Evolutionary conservation across 2,329 filamentous ascomycete species (phyloP).

Genomic region (Trichoderma cornu-damae): DNA sequence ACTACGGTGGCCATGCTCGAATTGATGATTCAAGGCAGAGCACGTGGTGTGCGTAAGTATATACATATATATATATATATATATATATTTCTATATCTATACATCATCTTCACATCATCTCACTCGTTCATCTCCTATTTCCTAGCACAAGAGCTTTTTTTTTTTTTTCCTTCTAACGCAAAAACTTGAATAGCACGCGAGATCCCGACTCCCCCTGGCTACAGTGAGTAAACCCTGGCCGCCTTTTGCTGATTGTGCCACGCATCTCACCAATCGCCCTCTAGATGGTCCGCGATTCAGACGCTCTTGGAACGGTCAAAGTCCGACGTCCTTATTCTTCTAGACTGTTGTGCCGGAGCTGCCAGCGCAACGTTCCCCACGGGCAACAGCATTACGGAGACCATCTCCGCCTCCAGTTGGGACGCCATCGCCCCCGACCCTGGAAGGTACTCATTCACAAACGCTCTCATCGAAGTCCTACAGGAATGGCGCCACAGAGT

Average conservation of each 20-base stretch:
- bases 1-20: conserved; percentile 56
- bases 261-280: not conserved
- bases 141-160: not conserved
- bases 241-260: not conserved
- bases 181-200: conserved; percentile 37
- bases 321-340: conserved; percentile 53
- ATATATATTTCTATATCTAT: no score
- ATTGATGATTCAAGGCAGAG: conserved; percentile 57
- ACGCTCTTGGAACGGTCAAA: conserved; percentile 52
- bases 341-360: conserved; percentile 57
- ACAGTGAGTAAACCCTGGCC: conserved; percentile 39
- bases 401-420: conserved; percentile 58
- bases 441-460: conserved; percentile 56
- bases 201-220: conserved; percentile 50
- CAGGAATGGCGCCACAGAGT: conserved; percentile 51
- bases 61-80: no score
- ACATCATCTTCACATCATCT: no score
- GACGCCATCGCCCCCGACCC: conserved; percentile 57
- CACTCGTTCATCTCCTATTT: not conserved
- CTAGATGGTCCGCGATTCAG: conserved; percentile 56
- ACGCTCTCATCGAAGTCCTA: conserved; percentile 54
- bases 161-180: not conserved
- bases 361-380: conserved; percentile 56
- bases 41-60: conserved; percentile 54
- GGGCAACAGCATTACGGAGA: conserved; percentile 56